Percentiles rank a stretch among this genome's conserved stretches.
Conservation (phyloP, 2,329 filamentous ascomycete genomes). For the Colletotrichum karsti region DNA sequence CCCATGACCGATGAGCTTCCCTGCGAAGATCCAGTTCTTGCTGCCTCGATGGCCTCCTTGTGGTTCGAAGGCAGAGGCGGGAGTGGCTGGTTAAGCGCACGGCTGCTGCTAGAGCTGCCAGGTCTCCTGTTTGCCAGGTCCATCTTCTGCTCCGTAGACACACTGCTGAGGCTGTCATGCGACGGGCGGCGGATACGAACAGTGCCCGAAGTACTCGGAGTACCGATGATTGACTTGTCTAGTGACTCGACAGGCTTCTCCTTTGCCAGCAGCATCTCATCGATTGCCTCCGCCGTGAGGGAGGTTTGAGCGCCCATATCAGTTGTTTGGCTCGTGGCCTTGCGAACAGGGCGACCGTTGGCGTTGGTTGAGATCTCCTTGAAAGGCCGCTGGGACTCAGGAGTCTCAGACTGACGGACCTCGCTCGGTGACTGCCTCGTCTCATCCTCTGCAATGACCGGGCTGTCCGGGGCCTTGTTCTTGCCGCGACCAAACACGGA, state of each 20-base stretch:
- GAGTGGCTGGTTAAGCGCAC: slow-evolving; percentile 48
- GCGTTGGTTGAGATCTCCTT: slow-evolving; percentile 71
- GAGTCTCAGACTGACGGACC: slow-evolving; percentile 51
- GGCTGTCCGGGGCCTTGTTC: slow-evolving; percentile 44
- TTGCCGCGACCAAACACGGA: slow-evolving; percentile 56
- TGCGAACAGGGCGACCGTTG: slow-evolving; percentile 48
- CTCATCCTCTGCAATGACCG: slow-evolving; percentile 71
- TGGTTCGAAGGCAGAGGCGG: slow-evolving; percentile 87
- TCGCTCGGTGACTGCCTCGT: slow-evolving; percentile 62
- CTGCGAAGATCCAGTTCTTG: slow-evolving; percentile 65
- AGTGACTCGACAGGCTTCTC: slow-evolving; percentile 38
- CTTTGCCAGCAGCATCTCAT: slow-evolving; percentile 74
- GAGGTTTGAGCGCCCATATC: slow-evolving; percentile 86
- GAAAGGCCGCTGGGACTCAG: slow-evolving; percentile 66
- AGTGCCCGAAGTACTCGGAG: slow-evolving; percentile 47
- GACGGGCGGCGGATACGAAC: slow-evolving; percentile 53
- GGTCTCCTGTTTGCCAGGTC: slow-evolving; percentile 59
- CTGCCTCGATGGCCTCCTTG: slow-evolving; percentile 84
- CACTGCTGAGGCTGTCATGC: slow-evolving; percentile 58
- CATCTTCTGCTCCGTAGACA: slow-evolving; percentile 31
- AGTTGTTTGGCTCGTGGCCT: slow-evolving; percentile 53
- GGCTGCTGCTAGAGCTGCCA: slow-evolving; percentile 76
- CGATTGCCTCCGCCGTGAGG: slow-evolving; percentile 83
- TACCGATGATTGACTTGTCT: slow-evolving; percentile 46
- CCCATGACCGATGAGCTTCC: slow-evolving; percentile 82